Base-by-base conservation (phyloP, 2,329 filamentous ascomycete genomes). In the Xylaria sp. region DNA sequence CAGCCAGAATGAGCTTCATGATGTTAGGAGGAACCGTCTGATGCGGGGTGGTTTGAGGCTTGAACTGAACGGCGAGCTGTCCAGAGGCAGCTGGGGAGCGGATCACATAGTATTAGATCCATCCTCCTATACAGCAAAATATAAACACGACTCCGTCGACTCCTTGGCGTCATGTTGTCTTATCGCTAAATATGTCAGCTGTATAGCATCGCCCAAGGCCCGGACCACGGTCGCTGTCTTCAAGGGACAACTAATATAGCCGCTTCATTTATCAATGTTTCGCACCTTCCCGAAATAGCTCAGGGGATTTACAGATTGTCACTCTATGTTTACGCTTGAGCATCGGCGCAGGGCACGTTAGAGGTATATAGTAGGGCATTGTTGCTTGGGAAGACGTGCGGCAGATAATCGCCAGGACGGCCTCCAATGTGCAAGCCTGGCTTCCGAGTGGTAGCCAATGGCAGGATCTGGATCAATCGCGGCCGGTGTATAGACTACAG, bases 1-100 rank as follows among this genome's bases (percentile, higher is more conserved):
- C 62, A 52, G 75, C 61, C 38, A 77, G 63, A 53, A 78, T 70
- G 75, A 82, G 75, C 77, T 82, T 85, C 84, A 86, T 86, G 35
- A 35, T 33, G 9, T 35, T n/a, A 35, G 25, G 28, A 56, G 14
- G 14, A n/a, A 31, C 21, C 12, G 3, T 14, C 33, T 5, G 31
- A 47, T 11, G 15, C 11, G 12, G 43, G 15, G 8, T n/a, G 23
- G 11, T 7, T 11, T 37, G 23, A 17, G 35, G 14, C 15, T 40
- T 11, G 12, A 23, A 11, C 31, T 31, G 14, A 31, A 19, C 12
- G 4, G 19, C 12, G 15, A 12, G 8, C n/a, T 15, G 12, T 35
- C 42, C 14, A 40, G 38, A 42, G 38, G 50, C 15, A 33, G 12
- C 45, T 6, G 15, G 11, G 9, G 28, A 61, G 28, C 35, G 17